Evolutionary conservation across 1,284 basidiomycete species (phyloP), one percentile per base, ranked within the genome.

Genomic region (Pseudomicrostroma phylloplanum): DNA sequence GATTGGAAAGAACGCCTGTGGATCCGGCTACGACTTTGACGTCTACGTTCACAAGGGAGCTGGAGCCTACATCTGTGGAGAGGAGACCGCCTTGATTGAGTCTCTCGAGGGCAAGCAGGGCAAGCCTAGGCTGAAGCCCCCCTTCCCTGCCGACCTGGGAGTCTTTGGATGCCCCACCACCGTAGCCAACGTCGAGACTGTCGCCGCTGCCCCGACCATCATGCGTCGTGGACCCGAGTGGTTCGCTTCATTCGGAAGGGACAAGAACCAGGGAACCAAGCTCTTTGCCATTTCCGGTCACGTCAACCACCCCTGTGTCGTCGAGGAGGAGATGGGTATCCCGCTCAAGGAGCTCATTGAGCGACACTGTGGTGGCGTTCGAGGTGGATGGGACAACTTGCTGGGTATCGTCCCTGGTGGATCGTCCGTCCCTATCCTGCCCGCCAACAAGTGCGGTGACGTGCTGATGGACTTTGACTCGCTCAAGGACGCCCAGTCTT

Each of bases 281-380:
- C 81, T 98, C 26, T 97, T 88, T 92, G 94, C 81, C 55, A 89
- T 97, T 76, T 91, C 88, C 55, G 94, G 94, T 0, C 94, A 97
- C 77, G 94, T 98, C 76, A 97, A 97, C 83, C 94, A 92, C 82
- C 94, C 96, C 1, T 96, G 91, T 80, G 92, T 97, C 43, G 86
- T 97, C 46, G 94, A 97, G 83, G 96, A 98, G 81, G 94, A 97
- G 84, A 97, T 97, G 94, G 90, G 89, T 68, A 97, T 98, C 63
- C 92, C 93, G 17, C 81, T 97, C 63, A 88, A 89, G 81, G 93
- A 97, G 65, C 84, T 98, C 63, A 82, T 98, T 66, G 94, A 98
- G 81, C 92, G 91, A 82, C 93, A 98, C 81, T 96, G 92, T 76
- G 94, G 93, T 48, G 94, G 93, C 74, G 87, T 98, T 43, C 82